Evolutionary conservation across 306 rosid genomes (phyloP).

Genomic region (Castanea crenata): DNA sequence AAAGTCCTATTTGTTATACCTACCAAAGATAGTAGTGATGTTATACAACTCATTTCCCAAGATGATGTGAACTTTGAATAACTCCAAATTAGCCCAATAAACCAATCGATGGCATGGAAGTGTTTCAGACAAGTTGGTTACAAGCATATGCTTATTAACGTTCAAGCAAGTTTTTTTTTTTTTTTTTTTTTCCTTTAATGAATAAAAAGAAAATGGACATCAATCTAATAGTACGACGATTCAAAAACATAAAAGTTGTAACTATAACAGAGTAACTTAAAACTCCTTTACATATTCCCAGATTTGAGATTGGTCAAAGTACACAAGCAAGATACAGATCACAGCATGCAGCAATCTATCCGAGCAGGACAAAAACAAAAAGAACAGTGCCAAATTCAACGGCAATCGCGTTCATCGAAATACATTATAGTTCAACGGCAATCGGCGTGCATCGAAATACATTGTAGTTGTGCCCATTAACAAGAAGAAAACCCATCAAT

Average conservation of each 20-base stretch:
- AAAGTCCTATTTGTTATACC: no score
- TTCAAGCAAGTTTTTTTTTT: neutral
- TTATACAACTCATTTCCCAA: neutral
- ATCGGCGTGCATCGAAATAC: neutral
- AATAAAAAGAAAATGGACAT: no score
- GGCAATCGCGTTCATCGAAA: constrained; percentile 7
- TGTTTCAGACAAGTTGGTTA: neutral
- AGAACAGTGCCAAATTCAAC: constrained; percentile 16
- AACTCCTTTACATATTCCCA: neutral
- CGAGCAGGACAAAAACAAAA: constrained; percentile 17
- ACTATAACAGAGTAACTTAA: neutral
- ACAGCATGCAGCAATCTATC: constrained; percentile 49
- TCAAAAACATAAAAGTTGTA: neutral
- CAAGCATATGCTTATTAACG: neutral
- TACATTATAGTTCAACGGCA: neutral
- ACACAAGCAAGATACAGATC: constrained; percentile 33
- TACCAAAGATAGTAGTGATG: no score
- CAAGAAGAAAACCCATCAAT: constrained; percentile 12
- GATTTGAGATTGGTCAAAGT: neutral
- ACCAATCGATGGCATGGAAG: neutral
- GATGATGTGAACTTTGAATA: neutral
- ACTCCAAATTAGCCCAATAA: neutral
- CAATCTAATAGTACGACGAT: neutral
- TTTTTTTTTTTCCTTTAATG: no score
- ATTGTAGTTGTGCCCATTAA: constrained; percentile 4